Base-by-base conservation (phyloP, 306 rosid genomes). In the Lablab purpureus region DNA sequence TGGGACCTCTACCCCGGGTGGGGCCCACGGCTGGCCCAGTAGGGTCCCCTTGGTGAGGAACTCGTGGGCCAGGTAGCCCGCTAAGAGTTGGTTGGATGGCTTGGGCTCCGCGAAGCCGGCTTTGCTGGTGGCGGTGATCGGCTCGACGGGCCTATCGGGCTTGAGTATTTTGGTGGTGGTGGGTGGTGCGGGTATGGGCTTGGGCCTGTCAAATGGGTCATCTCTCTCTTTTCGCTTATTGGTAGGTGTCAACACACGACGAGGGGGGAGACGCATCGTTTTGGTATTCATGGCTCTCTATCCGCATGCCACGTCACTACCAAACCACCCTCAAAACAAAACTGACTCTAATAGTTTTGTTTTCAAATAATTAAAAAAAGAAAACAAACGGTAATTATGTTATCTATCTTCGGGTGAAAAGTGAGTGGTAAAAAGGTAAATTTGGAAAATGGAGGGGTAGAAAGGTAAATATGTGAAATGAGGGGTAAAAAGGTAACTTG, bases 221-320 rank as follows among this genome's bases (percentile, higher is more conserved):
- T 85, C 95, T 85, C 87, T 73, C 49, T 92, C 97, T 83, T 88
- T 92, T 40, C 95, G 83, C 90, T 92, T 95, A 49, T 64, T 87
- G 66, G 76, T 52, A 70, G 89, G 74, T 86, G 97, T 91, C 77
- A 84, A 73, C 23, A 86, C 80, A 15, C 98, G 92, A 47, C 98
- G 99, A 45, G 99, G 99, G 12, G 99, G 98, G 4, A 91, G 88
- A 87, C 97, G 98, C 98, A 95, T 92, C 89, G 96, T 88, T 91
- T 95, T 95, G 87, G 99, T 95, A 78, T 80, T 92, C 99, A 92
- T 95, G 81, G 79, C 88, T 62, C 5, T 40, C 77, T 70, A 37
- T 65, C 72, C 32, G 83, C 90, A 87, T 90, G 92, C 94, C 98
- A 95, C 97, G 91, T 89, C 87, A 88, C 91, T 87, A 75, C 75